Percentiles rank a stretch among this genome's conserved stretches.
Conservation (phyloP, 2,329 filamentous ascomycete genomes). For the Fusarium coicis region DNA sequence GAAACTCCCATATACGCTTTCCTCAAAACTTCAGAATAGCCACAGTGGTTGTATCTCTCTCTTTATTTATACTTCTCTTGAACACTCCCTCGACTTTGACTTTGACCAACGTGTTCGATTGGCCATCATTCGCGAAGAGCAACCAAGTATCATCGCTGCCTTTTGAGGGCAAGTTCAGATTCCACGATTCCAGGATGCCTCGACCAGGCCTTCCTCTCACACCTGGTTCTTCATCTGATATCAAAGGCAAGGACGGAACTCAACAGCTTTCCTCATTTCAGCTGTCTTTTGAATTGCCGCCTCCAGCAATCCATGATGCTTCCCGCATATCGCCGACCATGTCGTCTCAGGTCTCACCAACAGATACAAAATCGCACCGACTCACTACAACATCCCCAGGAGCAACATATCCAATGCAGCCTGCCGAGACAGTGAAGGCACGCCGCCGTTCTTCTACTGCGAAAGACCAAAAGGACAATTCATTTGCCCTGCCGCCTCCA, state of each 20-base stretch:
- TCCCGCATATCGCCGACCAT: conserved; percentile 57
- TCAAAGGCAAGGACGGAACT: conserved; percentile 76
- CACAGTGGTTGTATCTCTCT: neutral
- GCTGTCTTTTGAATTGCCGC: conserved; percentile 78
- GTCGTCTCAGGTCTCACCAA: conserved; percentile 40
- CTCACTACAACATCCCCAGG: conserved; percentile 39
- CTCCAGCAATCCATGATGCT: conserved; percentile 72
- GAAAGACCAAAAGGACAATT: conserved; percentile 62
- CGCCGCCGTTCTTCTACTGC: conserved; percentile 62
- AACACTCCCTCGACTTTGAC: neutral
- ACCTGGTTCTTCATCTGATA: conserved; percentile 82
- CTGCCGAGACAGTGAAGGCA: conserved; percentile 64
- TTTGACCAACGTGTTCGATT: neutral
- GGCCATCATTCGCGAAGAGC: neutral
- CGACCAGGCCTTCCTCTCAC: conserved; percentile 69
- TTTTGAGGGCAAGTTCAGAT: neutral
- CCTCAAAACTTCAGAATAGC: neutral
- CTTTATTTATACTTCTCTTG: neutral
- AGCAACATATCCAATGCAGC: conserved; percentile 58
- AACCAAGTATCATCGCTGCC: neutral
- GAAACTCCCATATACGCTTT: conserved; percentile 4
- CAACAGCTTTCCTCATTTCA: conserved; percentile 70
- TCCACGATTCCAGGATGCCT: conserved; percentile 45
- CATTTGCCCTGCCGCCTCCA: conserved; percentile 87
- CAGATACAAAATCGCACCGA: conserved; percentile 48